Percentiles rank a stretch among this genome's conserved stretches.
Evolutionary conservation across 148 eudicot species (phyloP).

Genomic region (Polygonum aviculare): DNA sequence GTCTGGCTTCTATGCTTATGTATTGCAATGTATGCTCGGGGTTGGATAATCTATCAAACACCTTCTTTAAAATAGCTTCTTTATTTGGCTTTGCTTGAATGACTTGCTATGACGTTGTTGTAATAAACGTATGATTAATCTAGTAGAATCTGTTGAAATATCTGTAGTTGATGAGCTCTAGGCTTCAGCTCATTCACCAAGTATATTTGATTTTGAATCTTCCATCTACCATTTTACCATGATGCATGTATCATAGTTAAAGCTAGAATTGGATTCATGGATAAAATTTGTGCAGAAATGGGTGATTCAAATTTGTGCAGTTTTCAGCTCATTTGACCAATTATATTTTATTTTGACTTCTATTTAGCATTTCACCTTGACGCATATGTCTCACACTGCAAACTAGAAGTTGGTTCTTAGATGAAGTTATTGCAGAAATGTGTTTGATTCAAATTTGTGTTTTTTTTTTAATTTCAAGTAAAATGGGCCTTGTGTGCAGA

Average conservation of each 20-base stretch:
- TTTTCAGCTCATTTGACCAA: background rate
- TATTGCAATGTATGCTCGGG: no score
- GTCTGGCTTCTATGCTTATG: background rate
- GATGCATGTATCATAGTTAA: background rate
- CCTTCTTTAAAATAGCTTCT: background rate
- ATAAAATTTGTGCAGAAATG: background rate
- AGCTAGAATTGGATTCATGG: background rate
- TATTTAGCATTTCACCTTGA: background rate
- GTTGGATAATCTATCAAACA: no score
- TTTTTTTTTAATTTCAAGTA: background rate
- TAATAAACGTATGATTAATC: background rate
- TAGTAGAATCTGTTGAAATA: background rate
- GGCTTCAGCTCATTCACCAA: background rate
- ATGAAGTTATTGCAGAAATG: background rate
- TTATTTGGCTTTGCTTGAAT: background rate
- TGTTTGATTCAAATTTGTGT: background rate
- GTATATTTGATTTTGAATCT: background rate
- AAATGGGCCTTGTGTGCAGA: no score
- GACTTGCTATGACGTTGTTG: background rate
- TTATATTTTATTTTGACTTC: background rate
- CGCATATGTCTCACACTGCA: background rate
- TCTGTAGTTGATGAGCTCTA: background rate
- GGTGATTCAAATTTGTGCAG: background rate
- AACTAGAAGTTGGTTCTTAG: background rate
- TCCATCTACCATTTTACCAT: background rate